Conservation (phyloP, 116 monocot species). For the Zostera marina region DNA sequence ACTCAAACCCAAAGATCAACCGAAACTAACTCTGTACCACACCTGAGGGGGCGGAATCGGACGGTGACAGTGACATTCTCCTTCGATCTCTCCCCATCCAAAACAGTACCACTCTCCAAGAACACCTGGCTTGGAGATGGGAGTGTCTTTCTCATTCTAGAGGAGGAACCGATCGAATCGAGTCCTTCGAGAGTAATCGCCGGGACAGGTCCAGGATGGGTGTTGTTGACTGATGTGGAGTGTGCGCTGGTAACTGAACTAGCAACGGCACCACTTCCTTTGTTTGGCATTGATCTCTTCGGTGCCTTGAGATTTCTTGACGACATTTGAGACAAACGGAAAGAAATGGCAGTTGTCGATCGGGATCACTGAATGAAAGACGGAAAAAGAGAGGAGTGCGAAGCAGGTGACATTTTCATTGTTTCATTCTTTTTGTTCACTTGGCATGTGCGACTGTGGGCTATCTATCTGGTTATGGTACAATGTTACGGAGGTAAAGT, state of each 20-base stretch:
- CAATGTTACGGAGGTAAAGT: too few species aligned
- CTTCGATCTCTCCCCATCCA: conserved; percentile 35
- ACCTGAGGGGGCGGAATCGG: conserved; percentile 97
- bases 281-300: conserved; percentile 18
- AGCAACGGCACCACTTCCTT: conserved; percentile 5
- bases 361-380: conserved; percentile 1
- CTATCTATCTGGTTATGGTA: too few species aligned
- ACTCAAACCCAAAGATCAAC: conserved; percentile 1
- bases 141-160: conserved; percentile 26
- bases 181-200: conserved; percentile 37
- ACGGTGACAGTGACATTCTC: conserved; percentile 92
- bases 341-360: neutral
- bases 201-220: conserved; percentile 29
- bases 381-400: neutral
- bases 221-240: conserved; percentile 47
- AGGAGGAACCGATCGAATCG: conserved; percentile 47
- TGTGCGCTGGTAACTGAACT: conserved; percentile 17
- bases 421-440: neutral
- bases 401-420: neutral
- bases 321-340: conserved; percentile 22
- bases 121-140: conserved; percentile 6
- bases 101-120: conserved; percentile 13
- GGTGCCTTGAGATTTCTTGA: conserved; percentile 12
- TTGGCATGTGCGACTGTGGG: too few species aligned
- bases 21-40: neutral